Conservation (phyloP, 148 eudicot species). For the Amaranthus cruentus region DNA sequence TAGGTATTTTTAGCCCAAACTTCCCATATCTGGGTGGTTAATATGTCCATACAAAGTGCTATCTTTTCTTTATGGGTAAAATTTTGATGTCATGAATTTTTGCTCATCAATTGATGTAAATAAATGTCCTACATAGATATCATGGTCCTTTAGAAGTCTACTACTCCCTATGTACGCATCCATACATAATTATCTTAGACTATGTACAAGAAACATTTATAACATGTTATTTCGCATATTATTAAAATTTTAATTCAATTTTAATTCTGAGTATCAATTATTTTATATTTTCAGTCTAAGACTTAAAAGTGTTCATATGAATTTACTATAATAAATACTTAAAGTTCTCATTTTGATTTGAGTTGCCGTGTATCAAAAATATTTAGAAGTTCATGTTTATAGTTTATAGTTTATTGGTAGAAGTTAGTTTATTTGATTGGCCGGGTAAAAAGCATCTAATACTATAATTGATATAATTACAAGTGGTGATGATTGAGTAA, state of each 20-base stretch:
- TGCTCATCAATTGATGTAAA: neutral
- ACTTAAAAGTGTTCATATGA: too few species aligned
- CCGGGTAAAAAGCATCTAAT: neutral
- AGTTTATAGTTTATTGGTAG: too few species aligned
- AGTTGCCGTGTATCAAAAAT: too few species aligned
- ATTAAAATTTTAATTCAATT: too few species aligned
- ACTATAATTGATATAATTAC: neutral
- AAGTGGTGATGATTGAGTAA: neutral
- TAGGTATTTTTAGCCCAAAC: neutral
- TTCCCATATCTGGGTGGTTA: constrained; percentile 5
- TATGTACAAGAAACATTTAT: too few species aligned
- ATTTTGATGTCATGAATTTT: constrained; percentile 1
- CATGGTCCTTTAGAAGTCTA: neutral
- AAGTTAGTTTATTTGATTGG: too few species aligned
- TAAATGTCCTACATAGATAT: neutral
- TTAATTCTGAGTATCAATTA: too few species aligned
- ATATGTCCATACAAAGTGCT: constrained; percentile 4
- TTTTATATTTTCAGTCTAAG: too few species aligned
- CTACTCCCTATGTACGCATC: neutral
- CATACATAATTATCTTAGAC: neutral
- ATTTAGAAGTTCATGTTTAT: too few species aligned
- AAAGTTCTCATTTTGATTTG: too few species aligned
- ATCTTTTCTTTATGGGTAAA: constrained; percentile 7
- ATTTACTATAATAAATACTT: too few species aligned
- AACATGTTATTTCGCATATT: too few species aligned